These are phyloP conservation scores for Escovopsis sp. DNA, from an alignment of 2,329 filamentous ascomycete genomes.

Conservation along the genomic window DNA sequence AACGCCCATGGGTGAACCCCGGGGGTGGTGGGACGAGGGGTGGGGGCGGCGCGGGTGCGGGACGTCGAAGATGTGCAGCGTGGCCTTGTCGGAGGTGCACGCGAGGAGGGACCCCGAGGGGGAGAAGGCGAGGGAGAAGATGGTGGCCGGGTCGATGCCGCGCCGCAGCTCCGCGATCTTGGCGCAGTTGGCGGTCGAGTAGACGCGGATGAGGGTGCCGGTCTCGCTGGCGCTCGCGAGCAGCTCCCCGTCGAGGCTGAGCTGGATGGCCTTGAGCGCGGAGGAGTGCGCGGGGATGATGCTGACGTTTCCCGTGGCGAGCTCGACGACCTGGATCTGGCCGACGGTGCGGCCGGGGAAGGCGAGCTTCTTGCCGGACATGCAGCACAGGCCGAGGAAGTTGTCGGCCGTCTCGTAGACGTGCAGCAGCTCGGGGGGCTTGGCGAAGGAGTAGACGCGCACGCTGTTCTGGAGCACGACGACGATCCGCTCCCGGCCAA, in stretches of 20 bases:
- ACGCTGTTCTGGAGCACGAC: conserved; percentile 72
- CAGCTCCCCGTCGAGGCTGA: conserved; percentile 67
- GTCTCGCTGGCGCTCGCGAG: conserved; percentile 83
- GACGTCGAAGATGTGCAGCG: conserved; percentile 84
- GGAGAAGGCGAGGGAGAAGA: conserved; percentile 80
- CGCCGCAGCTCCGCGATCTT: conserved; percentile 72
- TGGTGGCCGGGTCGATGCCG: conserved; percentile 73
- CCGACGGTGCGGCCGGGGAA: conserved; percentile 80
- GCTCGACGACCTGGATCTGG: conserved; percentile 76
- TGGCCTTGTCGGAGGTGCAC: conserved; percentile 92
- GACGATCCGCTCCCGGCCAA: conserved; percentile 62
- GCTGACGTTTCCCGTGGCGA: conserved; percentile 66
- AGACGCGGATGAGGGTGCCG: conserved; percentile 80
- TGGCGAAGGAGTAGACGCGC: conserved; percentile 65
- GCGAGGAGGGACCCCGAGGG: conserved; percentile 68
- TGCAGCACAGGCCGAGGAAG: conserved; percentile 60
- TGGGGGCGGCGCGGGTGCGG: conserved; percentile 36
- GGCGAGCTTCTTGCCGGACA: conserved; percentile 57
- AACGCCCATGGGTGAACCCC: conserved; percentile 14
- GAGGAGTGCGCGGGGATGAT: conserved; percentile 86
- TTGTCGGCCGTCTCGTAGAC: conserved; percentile 82
- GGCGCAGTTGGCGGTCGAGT: conserved; percentile 63
- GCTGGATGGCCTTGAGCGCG: conserved; percentile 58
- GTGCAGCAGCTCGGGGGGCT: conserved; percentile 52
- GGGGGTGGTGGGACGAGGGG: conserved; percentile 13